phyloP scores from a whole-genome alignment of 805 yeast genomes.

The Wickerhamomyces subpelliculosus region DNA sequence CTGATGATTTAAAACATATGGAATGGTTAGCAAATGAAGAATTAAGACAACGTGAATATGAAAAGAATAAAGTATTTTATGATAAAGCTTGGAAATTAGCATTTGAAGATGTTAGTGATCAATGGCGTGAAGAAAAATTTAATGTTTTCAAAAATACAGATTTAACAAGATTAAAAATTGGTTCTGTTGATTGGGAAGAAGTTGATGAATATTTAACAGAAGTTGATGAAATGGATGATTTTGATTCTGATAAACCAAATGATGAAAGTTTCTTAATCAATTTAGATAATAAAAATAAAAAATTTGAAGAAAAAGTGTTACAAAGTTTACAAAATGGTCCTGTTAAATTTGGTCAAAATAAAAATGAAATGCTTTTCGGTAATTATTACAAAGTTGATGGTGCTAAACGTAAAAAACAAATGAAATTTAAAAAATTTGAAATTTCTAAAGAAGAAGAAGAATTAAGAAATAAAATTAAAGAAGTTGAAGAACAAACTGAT shows the following conservation, averaged over 20 bases:
- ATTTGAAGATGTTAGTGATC: conserved; percentile 64
- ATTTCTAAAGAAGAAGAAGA: conserved; percentile 6
- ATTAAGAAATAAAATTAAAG: background rate
- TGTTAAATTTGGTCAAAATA: conserved; percentile 12
- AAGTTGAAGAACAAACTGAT: conserved; percentile 1
- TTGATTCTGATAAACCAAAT: conserved; percentile 3
- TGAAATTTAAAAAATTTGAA: conserved; percentile 15
- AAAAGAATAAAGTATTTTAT: conserved; percentile 56
- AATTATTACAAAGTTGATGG: conserved; percentile 13
- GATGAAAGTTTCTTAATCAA: conserved; percentile 17
- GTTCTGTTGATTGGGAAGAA: conserved; percentile 66
- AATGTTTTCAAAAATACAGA: conserved; percentile 75
- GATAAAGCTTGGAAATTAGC: conserved; percentile 71
- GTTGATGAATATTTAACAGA: conserved; percentile 33
- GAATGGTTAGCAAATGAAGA: conserved; percentile 87
- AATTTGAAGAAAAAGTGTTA: conserved; percentile 16
- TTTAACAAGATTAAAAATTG: conserved; percentile 38
- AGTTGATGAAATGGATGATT: conserved; percentile 16
- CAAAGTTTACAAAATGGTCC: conserved; percentile 14
- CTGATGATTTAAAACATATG: conserved; percentile 83
- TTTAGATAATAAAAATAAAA: conserved; percentile 11
- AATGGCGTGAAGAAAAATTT: conserved; percentile 68
- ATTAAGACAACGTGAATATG: conserved; percentile 53
- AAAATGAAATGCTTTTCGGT: conserved; percentile 13
- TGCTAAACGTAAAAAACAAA: conserved; percentile 12